Evolutionary conservation across 2,329 filamentous ascomycete genomes (phyloP).

Genomic region (Nemania sp.): DNA sequence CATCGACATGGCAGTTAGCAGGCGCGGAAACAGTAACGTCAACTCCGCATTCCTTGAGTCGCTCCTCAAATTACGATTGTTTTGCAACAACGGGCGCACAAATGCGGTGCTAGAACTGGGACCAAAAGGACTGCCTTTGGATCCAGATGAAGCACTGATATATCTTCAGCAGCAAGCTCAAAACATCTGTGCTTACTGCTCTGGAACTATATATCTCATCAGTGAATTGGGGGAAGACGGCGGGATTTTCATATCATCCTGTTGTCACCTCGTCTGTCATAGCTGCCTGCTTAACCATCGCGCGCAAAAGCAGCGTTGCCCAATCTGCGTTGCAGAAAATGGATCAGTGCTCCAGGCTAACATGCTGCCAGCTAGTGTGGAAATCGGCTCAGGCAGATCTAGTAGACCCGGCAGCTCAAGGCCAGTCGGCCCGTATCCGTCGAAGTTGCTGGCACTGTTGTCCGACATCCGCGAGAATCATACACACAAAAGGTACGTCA

Average conservation of each 20-base stretch:
- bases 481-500: conserved; percentile 28
- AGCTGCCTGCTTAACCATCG: neutral
- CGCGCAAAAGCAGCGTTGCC: neutral
- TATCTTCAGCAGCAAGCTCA: conserved; percentile 8
- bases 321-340: neutral
- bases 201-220: neutral
- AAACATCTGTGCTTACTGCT: conserved; percentile 6
- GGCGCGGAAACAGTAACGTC: neutral
- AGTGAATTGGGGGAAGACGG: neutral
- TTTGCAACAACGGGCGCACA: conserved; percentile 26
- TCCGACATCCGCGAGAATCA: conserved; percentile 31
- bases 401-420: neutral
- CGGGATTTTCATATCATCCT: neutral
- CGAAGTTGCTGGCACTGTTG: conserved; percentile 8
- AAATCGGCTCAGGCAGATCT: neutral
- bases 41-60: conserved; percentile 23
- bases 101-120: neutral
- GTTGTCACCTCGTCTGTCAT: conserved; percentile 11
- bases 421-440: neutral
- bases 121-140: neutral
- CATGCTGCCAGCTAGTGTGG: neutral
- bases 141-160: conserved; percentile 3
- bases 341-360: neutral
- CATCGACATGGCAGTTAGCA: conserved; percentile 10
- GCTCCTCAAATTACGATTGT: conserved; percentile 34